These are phyloP conservation scores for Hsuehochloa calcarea DNA, from an alignment of 176 grass and related monocot species.

Conservation along the genomic window DNA sequence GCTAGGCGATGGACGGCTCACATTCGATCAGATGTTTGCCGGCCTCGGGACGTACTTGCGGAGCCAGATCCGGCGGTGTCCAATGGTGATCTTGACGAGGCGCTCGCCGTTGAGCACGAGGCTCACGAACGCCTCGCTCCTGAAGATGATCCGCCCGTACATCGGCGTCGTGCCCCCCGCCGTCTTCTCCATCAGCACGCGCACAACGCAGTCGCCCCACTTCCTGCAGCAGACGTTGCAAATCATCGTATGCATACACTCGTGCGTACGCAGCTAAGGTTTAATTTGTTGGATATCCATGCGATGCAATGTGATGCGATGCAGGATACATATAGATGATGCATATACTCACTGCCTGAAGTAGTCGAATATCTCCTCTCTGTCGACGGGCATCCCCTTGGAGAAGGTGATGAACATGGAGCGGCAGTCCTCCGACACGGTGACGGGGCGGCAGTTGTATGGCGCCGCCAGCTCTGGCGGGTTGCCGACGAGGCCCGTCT, in stretches of 20 bases:
- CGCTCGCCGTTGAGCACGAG: constrained; percentile 29
- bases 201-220: constrained; percentile 44
- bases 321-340: neutral
- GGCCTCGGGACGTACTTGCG: constrained; percentile 37
- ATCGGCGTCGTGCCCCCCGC: neutral
- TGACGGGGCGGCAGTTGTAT: neutral
- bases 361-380: constrained; percentile 56
- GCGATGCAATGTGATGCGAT: neutral
- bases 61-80: constrained; percentile 21
- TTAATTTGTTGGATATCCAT: neutral
- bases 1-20: no score
- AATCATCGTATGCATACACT: neutral
- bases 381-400: constrained; percentile 28
- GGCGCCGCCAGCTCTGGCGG: constrained; percentile 3
- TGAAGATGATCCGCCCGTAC: constrained; percentile 57
- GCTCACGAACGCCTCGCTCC: constrained; percentile 3
- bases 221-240: neutral
- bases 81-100: constrained; percentile 7
- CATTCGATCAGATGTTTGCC: neutral
- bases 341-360: constrained; percentile 48
- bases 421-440: constrained; percentile 40
- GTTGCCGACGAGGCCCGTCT: neutral
- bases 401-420: constrained; percentile 76
- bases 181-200: constrained; percentile 37
- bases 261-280: neutral